A percentile compares a stretch with the other conserved stretches of the same genome.
Evolutionary conservation across 23 red algal genomes (phyloP).

Genomic region (Pyropia yezoensis): DNA sequence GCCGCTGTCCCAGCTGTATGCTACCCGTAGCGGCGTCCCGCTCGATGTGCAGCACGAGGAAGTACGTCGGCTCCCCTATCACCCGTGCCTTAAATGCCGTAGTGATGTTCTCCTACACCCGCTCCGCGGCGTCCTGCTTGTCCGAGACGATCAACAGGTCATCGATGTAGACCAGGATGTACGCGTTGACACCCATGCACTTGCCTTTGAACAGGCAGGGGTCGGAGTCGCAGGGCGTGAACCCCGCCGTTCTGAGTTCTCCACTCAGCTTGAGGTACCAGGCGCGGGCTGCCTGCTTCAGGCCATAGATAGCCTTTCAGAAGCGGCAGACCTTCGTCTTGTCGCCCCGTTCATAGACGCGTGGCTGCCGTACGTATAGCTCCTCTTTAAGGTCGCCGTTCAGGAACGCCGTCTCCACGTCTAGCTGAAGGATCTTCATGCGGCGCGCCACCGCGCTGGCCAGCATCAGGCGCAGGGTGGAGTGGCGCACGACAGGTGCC

Average conservation of each 20-base stretch:
- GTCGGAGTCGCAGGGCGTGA: neutral
- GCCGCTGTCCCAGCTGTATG: no score
- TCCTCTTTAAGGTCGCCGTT: slow-evolving; percentile 2
- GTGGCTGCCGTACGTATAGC: slow-evolving; percentile 13
- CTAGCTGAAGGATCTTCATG: slow-evolving; percentile 7
- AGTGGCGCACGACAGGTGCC: slow-evolving; percentile 2
- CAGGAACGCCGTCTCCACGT: slow-evolving; percentile 14
- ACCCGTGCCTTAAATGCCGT: no score
- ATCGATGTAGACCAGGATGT: slow-evolving; percentile 8
- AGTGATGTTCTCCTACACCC: no score
- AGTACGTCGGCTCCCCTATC: no score
- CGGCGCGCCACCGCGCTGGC: neutral
- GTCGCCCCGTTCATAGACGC: neutral
- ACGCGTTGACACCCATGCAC: neutral
- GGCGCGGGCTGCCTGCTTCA: slow-evolving; percentile 8
- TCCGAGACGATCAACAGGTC: slow-evolving; percentile 3
- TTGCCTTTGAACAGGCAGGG: slow-evolving; percentile 1
- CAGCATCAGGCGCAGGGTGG: slow-evolving; percentile 4
- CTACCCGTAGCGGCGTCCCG: no score
- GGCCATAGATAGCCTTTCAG: slow-evolving; percentile 7
- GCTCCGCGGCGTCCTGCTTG: no score
- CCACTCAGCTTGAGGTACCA: slow-evolving; percentile 4
- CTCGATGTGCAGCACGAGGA: no score
- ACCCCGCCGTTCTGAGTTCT: slow-evolving; percentile 2
- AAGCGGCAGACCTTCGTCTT: slow-evolving; percentile 3